Conservation (phyloP, 805 yeast genomes). For the Kuraishia floccosa region DNA sequence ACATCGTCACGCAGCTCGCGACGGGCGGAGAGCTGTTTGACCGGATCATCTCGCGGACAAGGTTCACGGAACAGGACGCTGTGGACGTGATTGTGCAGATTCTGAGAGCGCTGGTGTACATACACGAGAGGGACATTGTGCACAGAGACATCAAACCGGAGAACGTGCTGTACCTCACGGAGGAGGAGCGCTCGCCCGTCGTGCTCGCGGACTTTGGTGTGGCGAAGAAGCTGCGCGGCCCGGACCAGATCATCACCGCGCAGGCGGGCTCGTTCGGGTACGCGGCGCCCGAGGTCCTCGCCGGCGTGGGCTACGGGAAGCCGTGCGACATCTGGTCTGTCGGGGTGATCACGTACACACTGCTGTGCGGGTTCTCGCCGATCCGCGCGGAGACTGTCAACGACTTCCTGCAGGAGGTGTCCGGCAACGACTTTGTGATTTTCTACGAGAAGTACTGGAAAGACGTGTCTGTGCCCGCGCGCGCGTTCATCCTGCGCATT, state of each 20-base stretch:
- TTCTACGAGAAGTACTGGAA: conserved; percentile 87
- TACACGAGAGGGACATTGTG: conserved; percentile 30
- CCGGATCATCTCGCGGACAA: conserved; percentile 67
- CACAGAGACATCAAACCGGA: conserved; percentile 49
- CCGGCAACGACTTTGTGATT: conserved; percentile 61
- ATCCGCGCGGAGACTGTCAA: conserved; percentile 75
- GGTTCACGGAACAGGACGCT: conserved; percentile 86
- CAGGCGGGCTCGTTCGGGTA: conserved; percentile 78
- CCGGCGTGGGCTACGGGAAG: conserved; percentile 67
- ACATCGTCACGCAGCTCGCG: conserved; percentile 88
- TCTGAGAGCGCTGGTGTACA: conserved; percentile 28
- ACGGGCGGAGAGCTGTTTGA: conserved; percentile 94
- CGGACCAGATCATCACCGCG: neutral
- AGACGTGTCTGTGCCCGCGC: conserved; percentile 69
- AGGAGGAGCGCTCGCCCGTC: conserved; percentile 30
- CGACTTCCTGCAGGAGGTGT: conserved; percentile 74
- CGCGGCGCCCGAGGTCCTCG: conserved; percentile 91
- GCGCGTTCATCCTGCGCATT: conserved; percentile 61
- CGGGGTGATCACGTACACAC: conserved; percentile 86
- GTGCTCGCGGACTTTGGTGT: conserved; percentile 42
- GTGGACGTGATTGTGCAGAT: conserved; percentile 63
- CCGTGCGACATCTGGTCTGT: conserved; percentile 96
- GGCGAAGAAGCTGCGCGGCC: conserved; percentile 21
- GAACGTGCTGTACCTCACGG: conserved; percentile 22
- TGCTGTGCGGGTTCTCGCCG: conserved; percentile 88